Base-by-base conservation (phyloP, 768 basidiomycete species). In the Suillus cothurnatus region DNA sequence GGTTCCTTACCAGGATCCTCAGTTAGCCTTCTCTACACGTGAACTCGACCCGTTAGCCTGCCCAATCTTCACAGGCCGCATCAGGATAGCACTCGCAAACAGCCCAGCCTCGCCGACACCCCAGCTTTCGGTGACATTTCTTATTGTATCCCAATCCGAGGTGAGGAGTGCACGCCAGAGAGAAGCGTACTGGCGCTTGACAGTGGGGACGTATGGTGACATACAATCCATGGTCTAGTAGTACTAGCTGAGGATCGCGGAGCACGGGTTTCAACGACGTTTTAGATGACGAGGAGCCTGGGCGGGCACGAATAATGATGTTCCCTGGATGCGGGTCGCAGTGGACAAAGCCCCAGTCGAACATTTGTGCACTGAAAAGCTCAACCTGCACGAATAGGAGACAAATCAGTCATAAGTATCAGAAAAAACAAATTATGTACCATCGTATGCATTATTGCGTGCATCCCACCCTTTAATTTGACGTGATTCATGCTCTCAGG, bases 141-240 rank as follows among this genome's bases (percentile, higher is more conserved):
- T 80, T 5, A 90, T 82, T 32, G 80, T 78, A 17, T 77, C 74
- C 72, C 84, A 87, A 72, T 91, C 87, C 4, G 82, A 81, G 1
- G 81, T 80, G 23, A 88, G 77, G 71, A 91, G 82, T 21, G 83
- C 84, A 60, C 86, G 83, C 94, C 94, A 95, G 6, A 97, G 79
- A 5, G 80, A 77, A 21, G 91, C 89, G 81, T 95, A 97, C 63
- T 96, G 86, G 38, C 82, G 78, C 67, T 86, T 84, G 74, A 97
- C 94, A 2, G 80, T 74, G 21, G 89, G 84, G 19, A 86, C n/a
- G 76, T 4, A 95, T 84, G 9, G 81, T 80, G 45, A 96, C 92
- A 72, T 97, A 97, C 14, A 98, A 80, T 1, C 96, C 96, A 73
- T 98, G 96, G 73, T 98, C 96, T 70, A 98, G 86, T 15, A 97